Conservation (phyloP, 163 green algal genomes). For the Volvox carteri region DNA sequence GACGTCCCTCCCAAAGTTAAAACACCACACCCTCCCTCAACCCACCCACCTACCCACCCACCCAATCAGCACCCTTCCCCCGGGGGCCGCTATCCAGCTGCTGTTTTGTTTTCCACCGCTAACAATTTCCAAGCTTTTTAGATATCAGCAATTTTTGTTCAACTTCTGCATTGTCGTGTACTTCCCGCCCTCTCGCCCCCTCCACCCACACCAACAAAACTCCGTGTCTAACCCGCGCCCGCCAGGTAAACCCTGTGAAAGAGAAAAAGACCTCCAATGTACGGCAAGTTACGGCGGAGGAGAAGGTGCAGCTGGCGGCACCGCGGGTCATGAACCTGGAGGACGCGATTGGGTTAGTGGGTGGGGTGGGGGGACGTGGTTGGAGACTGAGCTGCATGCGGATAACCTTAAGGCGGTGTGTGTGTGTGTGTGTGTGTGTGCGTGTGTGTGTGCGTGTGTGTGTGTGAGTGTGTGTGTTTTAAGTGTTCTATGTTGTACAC, state of each 20-base stretch:
- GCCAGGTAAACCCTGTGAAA: constrained; percentile 77
- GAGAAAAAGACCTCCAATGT: constrained; percentile 92
- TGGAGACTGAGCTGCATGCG: neutral
- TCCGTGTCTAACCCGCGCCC: too few relatives aligned
- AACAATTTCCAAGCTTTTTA: too few relatives aligned
- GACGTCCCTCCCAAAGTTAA: too few relatives aligned
- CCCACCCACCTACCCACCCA: too few relatives aligned
- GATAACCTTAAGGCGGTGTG: neutral
- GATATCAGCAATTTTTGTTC: too few relatives aligned
- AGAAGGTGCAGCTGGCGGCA: constrained; percentile 58
- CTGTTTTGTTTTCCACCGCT: neutral
- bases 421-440: neutral
- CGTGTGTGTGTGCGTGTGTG: neutral
- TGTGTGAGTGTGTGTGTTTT: neutral
- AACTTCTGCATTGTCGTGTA: too few relatives aligned
- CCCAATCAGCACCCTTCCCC: too few relatives aligned
- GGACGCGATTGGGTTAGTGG: constrained; percentile 79
- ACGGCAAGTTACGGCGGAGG: constrained; percentile 62
- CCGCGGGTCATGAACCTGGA: constrained; percentile 80
- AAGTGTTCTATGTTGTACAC: too few relatives aligned
- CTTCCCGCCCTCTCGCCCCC: too few relatives aligned
- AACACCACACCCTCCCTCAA: too few relatives aligned
- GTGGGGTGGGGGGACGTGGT: neutral
- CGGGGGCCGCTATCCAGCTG: neutral
- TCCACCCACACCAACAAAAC: too few relatives aligned